Evolutionary conservation across 805 yeast species (phyloP), one percentile per base, ranked within the genome.

Genomic region (Candida pseudoglaebosa): DNA sequence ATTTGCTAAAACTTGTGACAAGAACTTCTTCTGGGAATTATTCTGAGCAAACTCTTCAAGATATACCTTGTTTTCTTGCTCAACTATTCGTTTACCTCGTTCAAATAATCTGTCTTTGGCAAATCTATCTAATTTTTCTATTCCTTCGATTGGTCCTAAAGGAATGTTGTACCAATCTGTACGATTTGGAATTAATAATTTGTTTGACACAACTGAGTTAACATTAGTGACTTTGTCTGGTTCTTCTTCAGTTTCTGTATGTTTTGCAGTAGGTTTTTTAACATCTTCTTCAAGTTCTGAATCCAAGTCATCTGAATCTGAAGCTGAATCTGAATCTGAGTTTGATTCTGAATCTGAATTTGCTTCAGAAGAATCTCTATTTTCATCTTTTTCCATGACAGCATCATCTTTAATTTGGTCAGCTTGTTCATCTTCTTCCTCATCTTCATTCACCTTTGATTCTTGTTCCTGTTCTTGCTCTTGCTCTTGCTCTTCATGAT

Each of bases 11-110:
- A 93, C 83, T 62, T 91, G 95, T 1, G 91, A 76, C 71, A 88
- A 78, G 60, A 91, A 91, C 71, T 86, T 83, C 57, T 78, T 81
- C 67, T 85, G 96, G 4, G 95, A 84, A 28, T 83, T 79, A 40
- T 82, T 76, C 47, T 80, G 80, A 39, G 84, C 77, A 56, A 82
- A 82, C 56, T 83, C 95, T 44, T 80, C 82, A 44, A 77, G 73
- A 57, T 85, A 91, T 0, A 70, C 53, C 41, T 75, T 71, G 59
- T 87, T 88, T 43, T 93, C 98, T 13, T 66, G 62, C 38, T 83
- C 84, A 17, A 87, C 65, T 14, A 82, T 65, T 30, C 65, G 67
- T 50, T 81, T 72, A 28, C 95, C 96, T 54, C 80, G 76, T 43
- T 77, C 78, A 40, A 70, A 71, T 35, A 90, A 67, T 45, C 73